Base-by-base conservation (phyloP, 1,284 basidiomycete genomes). In the Pseudozyma tsukubaensis region DNA sequence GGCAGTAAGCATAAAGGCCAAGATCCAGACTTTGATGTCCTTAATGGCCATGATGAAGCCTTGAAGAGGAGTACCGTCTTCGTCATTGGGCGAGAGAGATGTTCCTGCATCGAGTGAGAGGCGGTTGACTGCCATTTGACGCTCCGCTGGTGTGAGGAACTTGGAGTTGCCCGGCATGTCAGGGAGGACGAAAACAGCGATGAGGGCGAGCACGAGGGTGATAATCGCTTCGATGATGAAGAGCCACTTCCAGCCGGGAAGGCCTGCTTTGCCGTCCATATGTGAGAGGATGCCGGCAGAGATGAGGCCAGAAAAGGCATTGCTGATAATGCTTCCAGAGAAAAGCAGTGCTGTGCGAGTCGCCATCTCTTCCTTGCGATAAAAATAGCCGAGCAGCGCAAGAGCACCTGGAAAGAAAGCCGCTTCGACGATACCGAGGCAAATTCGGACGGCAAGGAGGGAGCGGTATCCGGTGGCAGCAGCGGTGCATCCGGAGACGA, bases 41-140 rank as follows among this genome's bases (percentile, higher is more conserved):
- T 59, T 69, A 14, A 74, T 44, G 2, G 75, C 70, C 56, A 74
- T 60, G 7, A 68, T 9, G 50, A 81, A 60, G 1, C 76, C 79
- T 42, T 74, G 68, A 44, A 56, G 54, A 2, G 72, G 92, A 19
- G 91, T 94, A 78, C 66, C 73, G 2, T 68, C 64, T 5, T 72
- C 59, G 10, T 72, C 66, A n/a, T 58, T 51, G 7, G 60, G 45
- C n/a, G 54, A 49, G 88, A 88, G 8, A 91, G 91, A 16, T 88
- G 91, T 12, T 87, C 90, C 70, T 90, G 89, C 82, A 80, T 92
- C 56, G 92, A 72, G 61, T 12, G 50, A 58, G 10, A 81, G 43
- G 16, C 79, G 55, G 48, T 71, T 62, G 34, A 78, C 73, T 5
- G 78, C 76, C 18, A 81, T 24, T 16, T 53, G 32, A 4, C 66